Evolutionary conservation across 2,329 filamentous ascomycete species (phyloP), one percentile per base, ranked within the genome.

Genomic region (Clonostachys sp.): DNA sequence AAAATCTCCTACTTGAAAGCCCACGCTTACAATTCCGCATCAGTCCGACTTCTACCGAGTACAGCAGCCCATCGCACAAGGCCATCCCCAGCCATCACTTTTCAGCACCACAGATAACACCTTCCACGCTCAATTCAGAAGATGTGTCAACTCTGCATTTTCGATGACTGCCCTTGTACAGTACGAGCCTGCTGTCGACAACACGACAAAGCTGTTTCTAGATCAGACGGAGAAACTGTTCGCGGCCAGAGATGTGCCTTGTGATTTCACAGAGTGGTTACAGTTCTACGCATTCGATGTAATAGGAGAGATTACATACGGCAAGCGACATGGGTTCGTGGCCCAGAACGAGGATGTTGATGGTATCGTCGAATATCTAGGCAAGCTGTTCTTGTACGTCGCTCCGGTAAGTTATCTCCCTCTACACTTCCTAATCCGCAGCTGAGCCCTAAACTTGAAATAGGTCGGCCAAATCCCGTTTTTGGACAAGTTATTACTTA

Each of bases 221-320:
- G 48, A 56, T 1, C 51, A 60, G 18, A 57, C 44, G 1, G n/a
- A 33, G 13, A 35, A 65, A 3, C 58, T 78, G 30, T 47, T 41
- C 1, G 68, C 70, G 3, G 24, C 24, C 24, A 30, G 9, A 30
- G 24, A 30, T 30, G 24, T 30, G 24, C 24, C 8, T 30, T 30
- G 24, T 30, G 9, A 30, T 10, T 30, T 30, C 24, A 80, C 81
- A 2, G 71, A 74, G 48, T 91, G 87, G 87, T 68, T 91, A 48
- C 87, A 91, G 58, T 91, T 84, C 60, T 91, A 88, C 55, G 88
- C 88, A 0, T 91, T 91, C 57, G 88, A 91, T 59, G 87, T 91
- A 13, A 90, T 90, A 51, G 86, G 86, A 6, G 83, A 88, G 51
- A 79, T 91, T 57, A 90, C 86, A 0, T 91, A 88, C 66, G 83